Base-by-base conservation (phyloP, 2,329 filamentous ascomycete species). In the Aspergillus chevalieri region DNA sequence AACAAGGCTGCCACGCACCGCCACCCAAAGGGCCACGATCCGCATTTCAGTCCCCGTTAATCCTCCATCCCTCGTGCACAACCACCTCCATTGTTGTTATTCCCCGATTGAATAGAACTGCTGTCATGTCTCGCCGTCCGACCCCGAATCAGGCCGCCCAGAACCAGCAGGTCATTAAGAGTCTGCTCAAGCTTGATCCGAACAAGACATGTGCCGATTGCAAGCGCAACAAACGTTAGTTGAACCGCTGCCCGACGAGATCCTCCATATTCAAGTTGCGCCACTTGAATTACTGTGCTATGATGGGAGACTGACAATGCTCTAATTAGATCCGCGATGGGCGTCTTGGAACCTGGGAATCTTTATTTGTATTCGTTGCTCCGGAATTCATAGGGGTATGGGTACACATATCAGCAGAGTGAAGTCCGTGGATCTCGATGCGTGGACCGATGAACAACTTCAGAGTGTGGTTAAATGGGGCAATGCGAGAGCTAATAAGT, bases 171-270 rank as follows among this genome's bases (percentile, higher is more conserved):
- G 94, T 90, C 42, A 89, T 98, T 72, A 97, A 97, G 78, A 90
- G 82, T 67, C 81, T 98, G 60, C 78, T 97, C 68, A 98, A 97
- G 76, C 76, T 98, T 60, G 92, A 97, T 66, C 77, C 84, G 55
- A 98, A 98, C 77, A 98, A 98, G 78, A 83, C 87, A 67, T 98
- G 93, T 78, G 89, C 92, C 53, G 93, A 98, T 72, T 98, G 93
- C 82, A 98, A 98, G 79, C 85, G 87, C 70, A 98, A 97, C 78
- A 98, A 97, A 73, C 93, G 91, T 94, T 73, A 59, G 85, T 75
- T 33, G 19, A 44, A 42, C 49, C 44, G 47, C 48, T 47, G 52
- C 44, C 49, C 54, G 51, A 52, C 43, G 44, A 38, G 10, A 36
- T 15, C 46, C 17, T 9, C 6, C 2, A 44, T 19, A n/a, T 19